Percentiles rank a stretch among this genome's conserved stretches.
Conservation (phyloP, 2,329 filamentous ascomycete genomes). For the Penicillium sumatraense region DNA sequence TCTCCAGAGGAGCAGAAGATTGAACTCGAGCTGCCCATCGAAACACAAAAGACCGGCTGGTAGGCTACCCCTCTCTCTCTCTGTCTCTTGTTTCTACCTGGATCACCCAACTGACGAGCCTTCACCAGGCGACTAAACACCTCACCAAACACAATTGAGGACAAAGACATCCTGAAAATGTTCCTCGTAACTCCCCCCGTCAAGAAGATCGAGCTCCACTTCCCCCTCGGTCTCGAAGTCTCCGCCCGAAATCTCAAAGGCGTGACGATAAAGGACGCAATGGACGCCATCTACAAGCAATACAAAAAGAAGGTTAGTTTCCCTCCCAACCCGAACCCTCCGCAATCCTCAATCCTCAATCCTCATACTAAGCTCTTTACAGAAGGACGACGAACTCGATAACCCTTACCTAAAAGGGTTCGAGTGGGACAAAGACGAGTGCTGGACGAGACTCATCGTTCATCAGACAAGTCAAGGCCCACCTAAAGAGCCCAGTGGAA, state of each 20-base stretch:
- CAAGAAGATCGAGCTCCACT: conserved; percentile 93
- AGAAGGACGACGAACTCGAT: conserved; percentile 92
- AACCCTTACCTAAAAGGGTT: conserved; percentile 88
- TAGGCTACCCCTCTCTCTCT: conserved; percentile 15
- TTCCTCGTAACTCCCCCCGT: conserved; percentile 78
- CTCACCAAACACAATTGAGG: conserved; percentile 76
- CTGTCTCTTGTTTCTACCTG: background rate
- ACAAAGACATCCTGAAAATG: conserved; percentile 82
- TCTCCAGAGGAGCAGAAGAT: conserved; percentile 35
- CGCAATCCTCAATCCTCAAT: background rate
- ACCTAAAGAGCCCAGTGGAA: conserved; percentile 40
- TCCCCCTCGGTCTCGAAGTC: conserved; percentile 84
- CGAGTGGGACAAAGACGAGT: conserved; percentile 94
- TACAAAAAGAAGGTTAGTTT: conserved; percentile 89
- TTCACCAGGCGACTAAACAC: conserved; percentile 86
- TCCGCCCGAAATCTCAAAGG: conserved; percentile 90
- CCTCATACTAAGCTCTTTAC: conserved; percentile 3
- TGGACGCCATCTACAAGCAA: conserved; percentile 94
- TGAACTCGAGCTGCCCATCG: conserved; percentile 39
- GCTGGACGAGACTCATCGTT: conserved; percentile 84
- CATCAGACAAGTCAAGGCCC: conserved; percentile 73
- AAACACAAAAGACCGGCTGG: conserved; percentile 43
- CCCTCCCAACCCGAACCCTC: background rate
- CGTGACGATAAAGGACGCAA: conserved; percentile 94
- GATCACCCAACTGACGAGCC: conserved; percentile 4